Percentiles rank a stretch among this genome's conserved stretches.
Evolutionary conservation across 1,284 basidiomycete species (phyloP).

Genomic region (Sphagnurus paluster): DNA sequence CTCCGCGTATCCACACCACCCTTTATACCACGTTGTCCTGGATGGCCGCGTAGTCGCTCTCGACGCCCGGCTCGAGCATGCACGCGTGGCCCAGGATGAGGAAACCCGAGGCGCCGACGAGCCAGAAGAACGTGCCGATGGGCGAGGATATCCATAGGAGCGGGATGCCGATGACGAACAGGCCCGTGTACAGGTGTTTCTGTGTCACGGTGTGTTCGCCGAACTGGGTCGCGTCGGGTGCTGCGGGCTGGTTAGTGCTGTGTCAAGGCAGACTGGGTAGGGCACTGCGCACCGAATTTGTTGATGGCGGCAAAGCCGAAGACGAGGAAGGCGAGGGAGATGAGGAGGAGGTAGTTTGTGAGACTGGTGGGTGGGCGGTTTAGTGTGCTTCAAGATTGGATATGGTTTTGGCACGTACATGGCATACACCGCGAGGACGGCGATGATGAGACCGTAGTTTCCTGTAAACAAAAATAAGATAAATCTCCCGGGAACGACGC

Average conservation of each 20-base stretch:
- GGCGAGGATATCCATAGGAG: conserved; percentile 71
- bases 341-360: conserved; percentile 79
- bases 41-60: conserved; percentile 84
- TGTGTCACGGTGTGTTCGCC: conserved; percentile 81
- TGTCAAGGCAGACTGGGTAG: not conserved
- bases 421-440: conserved; percentile 85
- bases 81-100: conserved; percentile 81
- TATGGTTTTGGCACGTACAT: conserved; percentile 54
- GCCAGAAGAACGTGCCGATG: conserved; percentile 75
- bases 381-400: conserved; percentile 3
- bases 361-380: conserved; percentile 41
- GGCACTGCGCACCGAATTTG: conserved; percentile 70
- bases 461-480: conserved; percentile 44
- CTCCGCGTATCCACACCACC: not conserved
- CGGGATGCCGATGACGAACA: conserved; percentile 79
- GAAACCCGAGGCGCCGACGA: conserved; percentile 73
- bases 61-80: conserved; percentile 85
- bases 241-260: conserved; percentile 32
- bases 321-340: conserved; percentile 87
- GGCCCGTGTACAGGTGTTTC: conserved; percentile 76
- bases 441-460: conserved; percentile 88
- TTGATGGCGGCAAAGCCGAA: conserved; percentile 92
- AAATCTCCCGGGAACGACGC: not conserved
- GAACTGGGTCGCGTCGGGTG: conserved; percentile 77
- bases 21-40: conserved; percentile 43